A percentile compares a stretch with the other conserved stretches of the same genome.
Evolutionary conservation across 805 yeast species (phyloP).

Genomic region (Pichia phayaonensis): DNA sequence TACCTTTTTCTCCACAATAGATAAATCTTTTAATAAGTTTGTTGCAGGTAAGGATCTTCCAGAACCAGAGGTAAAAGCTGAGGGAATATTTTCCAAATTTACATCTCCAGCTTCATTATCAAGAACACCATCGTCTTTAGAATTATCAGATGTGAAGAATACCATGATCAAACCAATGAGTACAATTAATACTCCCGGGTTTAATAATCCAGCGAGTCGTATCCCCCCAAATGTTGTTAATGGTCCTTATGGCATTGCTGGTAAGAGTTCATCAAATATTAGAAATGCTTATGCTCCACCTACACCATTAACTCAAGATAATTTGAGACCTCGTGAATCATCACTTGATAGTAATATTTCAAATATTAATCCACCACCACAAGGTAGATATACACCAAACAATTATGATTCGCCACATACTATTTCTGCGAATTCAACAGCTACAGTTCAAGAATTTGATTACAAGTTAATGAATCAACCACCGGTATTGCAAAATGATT

Average conservation of each 20-base stretch:
- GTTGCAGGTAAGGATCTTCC: constrained; percentile 78
- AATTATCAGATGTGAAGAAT: constrained; percentile 16
- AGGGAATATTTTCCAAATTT: constrained; percentile 62
- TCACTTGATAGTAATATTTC: not conserved
- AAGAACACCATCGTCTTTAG: constrained; percentile 40
- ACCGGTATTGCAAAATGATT: not conserved
- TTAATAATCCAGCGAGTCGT: not conserved
- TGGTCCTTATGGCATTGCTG: not conserved
- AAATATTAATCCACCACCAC: not conserved
- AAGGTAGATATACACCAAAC: not conserved
- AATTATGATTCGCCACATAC: not conserved
- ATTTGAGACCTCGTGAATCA: not conserved
- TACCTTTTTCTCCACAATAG: constrained; percentile 82
- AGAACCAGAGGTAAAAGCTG: constrained; percentile 31
- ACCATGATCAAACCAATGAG: not conserved
- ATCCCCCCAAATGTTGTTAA: not conserved
- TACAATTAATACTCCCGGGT: not conserved
- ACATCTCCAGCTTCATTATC: constrained; percentile 53
- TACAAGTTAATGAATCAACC: not conserved
- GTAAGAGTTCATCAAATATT: not conserved
- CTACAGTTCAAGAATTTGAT: not conserved
- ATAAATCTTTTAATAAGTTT: constrained; percentile 67
- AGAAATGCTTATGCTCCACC: constrained; percentile 3
- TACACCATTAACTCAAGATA: not conserved
- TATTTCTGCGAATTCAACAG: not conserved